Evolutionary conservation across 169 alveolate species (phyloP).

Genomic region (Plasmodium falciparum): DNA sequence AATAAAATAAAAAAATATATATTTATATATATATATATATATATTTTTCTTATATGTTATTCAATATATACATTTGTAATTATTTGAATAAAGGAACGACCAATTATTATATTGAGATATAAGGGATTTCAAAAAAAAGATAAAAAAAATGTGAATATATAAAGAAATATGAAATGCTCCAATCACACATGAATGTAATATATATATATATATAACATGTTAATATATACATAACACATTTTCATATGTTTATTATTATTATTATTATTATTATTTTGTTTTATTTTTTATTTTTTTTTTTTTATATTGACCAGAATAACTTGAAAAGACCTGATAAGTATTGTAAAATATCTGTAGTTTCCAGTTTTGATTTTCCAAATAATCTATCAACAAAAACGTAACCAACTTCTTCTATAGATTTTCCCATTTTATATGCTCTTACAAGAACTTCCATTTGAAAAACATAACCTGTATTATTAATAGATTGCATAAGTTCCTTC

Average conservation of each 20-base stretch:
- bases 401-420: conserved; percentile 96
- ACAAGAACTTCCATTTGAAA: conserved; percentile 98
- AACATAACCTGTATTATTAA: conserved; percentile 91
- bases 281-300: too few relatives aligned
- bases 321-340: conserved; percentile 92
- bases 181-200: too few relatives aligned
- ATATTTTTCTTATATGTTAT: neutral
- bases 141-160: conserved; percentile 6
- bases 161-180: neutral
- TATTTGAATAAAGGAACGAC: conserved; percentile 20
- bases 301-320: conserved; percentile 88
- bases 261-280: too few relatives aligned
- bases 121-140: conserved; percentile 50
- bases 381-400: conserved; percentile 97
- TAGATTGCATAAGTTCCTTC: conserved; percentile 80
- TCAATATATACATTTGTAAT: neutral
- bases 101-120: conserved; percentile 45
- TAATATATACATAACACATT: too few relatives aligned
- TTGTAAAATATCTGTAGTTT: conserved; percentile 93
- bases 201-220: too few relatives aligned
- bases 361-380: conserved; percentile 96
- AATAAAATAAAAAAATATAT: neutral
- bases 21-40: neutral
- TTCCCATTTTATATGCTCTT: conserved; percentile 92
- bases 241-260: too few relatives aligned